Evolutionary conservation across 1,284 basidiomycete genomes (phyloP).

Genomic region (Ustilago bromivora): DNA sequence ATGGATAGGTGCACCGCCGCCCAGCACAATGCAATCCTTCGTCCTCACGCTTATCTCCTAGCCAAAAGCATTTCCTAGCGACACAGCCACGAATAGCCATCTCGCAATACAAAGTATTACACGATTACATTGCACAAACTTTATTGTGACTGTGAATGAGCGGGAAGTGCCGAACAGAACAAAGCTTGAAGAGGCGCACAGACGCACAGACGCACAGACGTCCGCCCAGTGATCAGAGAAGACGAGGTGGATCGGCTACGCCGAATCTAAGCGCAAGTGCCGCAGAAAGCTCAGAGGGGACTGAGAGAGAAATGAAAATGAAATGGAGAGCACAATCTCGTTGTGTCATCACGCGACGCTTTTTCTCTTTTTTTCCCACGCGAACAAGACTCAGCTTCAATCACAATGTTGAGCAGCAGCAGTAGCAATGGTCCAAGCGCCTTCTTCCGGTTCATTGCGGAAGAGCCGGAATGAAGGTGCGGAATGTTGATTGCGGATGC

Average conservation of each 20-base stretch:
- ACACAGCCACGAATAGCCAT: neutral
- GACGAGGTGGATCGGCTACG: neutral
- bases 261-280: neutral
- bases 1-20: neutral
- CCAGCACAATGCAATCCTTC: neutral
- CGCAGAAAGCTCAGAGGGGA: neutral
- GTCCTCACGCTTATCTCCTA: neutral
- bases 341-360: conserved; percentile 49
- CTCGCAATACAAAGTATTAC: neutral
- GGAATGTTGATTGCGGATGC: neutral
- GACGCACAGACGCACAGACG: neutral
- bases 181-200: neutral
- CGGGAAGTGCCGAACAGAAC: neutral
- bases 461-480: conserved; percentile 10
- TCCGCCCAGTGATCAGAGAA: neutral
- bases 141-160: conserved; percentile 1
- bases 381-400: neutral
- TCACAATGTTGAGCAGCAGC: conserved; percentile 4
- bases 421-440: neutral
- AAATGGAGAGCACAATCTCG: conserved; percentile 5
- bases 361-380: neutral
- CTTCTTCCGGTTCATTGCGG: neutral
- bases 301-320: neutral
- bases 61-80: neutral
- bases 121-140: neutral